phyloP scores from a whole-genome alignment of 179 eudicot species.

The Sideroxylon spinosum region DNA sequence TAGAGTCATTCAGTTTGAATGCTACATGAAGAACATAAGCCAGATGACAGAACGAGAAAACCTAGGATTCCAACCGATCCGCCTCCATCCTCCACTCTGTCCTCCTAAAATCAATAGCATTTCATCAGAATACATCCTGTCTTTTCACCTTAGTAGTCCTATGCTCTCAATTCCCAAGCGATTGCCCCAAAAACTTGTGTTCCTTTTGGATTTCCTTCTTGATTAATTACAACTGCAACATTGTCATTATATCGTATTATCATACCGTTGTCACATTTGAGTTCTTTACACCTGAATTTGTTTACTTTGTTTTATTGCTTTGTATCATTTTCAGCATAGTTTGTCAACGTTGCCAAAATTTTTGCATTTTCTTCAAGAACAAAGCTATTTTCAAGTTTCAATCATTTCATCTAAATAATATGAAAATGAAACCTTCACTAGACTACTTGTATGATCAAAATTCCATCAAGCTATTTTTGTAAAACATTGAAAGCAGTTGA shows the following conservation, averaged over 20 bases:
- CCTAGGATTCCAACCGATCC: too few species aligned
- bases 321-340: neutral
- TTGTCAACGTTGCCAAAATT: neutral
- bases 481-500: neutral
- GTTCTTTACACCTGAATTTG: neutral
- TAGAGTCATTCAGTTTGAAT: too few species aligned
- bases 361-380: too few species aligned
- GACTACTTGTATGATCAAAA: neutral
- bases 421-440: neutral
- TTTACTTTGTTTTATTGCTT: neutral
- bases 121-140: constrained; percentile 12
- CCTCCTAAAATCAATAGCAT: constrained; percentile 10
- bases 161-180: too few species aligned
- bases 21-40: too few species aligned
- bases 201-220: too few species aligned
- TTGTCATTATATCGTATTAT: too few species aligned
- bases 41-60: too few species aligned
- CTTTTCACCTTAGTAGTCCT: neutral
- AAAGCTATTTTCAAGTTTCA: neutral
- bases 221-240: too few species aligned
- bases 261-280: too few species aligned
- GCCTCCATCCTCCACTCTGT: too few species aligned
- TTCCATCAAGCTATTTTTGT: neutral
- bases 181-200: too few species aligned
- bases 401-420: neutral